Conservation (phyloP, 441 rosid genomes). For the Croton setiger region DNA sequence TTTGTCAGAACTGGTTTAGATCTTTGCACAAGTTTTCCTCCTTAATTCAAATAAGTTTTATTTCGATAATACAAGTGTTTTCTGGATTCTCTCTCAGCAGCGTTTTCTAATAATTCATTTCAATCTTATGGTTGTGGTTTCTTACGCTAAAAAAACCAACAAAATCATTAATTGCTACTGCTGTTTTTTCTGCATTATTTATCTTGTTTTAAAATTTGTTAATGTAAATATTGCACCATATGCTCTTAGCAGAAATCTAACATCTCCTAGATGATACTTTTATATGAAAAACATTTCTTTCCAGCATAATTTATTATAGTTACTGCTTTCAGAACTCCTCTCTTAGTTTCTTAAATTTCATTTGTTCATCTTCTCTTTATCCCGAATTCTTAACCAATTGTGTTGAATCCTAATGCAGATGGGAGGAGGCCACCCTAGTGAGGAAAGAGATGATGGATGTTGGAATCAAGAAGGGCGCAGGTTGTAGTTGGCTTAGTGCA, state of each 20-base stretch:
- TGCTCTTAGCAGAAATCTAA: slow-evolving; percentile 1
- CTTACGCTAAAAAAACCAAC: no score
- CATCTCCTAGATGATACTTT: neutral
- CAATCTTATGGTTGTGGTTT: no score
- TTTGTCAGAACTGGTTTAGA: neutral
- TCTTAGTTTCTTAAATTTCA: neutral
- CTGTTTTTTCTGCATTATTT: neutral
- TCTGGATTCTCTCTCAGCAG: no score
- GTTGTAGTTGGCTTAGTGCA: slow-evolving; percentile 81
- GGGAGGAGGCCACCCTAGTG: slow-evolving; percentile 77
- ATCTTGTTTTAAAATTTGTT: neutral
- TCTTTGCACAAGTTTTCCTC: neutral
- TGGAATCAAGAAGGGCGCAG: slow-evolving; percentile 76
- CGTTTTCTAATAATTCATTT: no score
- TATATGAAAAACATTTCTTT: neutral
- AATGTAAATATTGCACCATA: no score
- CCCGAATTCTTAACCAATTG: slow-evolving; percentile 8
- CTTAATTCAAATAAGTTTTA: neutral
- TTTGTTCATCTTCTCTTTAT: neutral
- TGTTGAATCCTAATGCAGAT: slow-evolving; percentile 38
- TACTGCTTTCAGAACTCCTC: neutral
- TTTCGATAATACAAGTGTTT: no score
- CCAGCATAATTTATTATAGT: neutral
- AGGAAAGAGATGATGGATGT: slow-evolving; percentile 67
- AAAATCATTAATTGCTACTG: neutral